A percentile compares a stretch with the other conserved stretches of the same genome.
phyloP scores from a whole-genome alignment of 805 yeast species.

The Sugiyamaella valdiviana region DNA sequence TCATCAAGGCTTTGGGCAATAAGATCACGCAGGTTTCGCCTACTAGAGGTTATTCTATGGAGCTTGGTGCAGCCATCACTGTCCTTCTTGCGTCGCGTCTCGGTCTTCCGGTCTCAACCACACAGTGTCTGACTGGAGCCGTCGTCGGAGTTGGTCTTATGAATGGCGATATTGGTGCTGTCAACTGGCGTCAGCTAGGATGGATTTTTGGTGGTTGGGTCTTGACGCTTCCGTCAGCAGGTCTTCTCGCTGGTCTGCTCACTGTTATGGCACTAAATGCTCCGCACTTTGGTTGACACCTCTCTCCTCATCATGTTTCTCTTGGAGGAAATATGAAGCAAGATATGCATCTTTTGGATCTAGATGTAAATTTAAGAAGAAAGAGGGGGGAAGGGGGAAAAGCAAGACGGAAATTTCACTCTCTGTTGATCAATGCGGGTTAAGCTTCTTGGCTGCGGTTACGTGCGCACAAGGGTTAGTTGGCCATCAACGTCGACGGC shows the following conservation, averaged over 20 bases:
- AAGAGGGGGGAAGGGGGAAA: too few species aligned
- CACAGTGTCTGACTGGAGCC: constrained; percentile 75
- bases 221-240: constrained; percentile 74
- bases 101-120: constrained; percentile 67
- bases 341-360: too few species aligned
- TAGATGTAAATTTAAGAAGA: too few species aligned
- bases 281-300: too few species aligned
- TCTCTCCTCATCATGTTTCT: too few species aligned
- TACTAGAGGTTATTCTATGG: constrained; percentile 69
- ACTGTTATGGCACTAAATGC: constrained; percentile 24
- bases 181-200: constrained; percentile 70
- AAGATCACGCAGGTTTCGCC: constrained; percentile 71
- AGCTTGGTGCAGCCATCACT: constrained; percentile 72
- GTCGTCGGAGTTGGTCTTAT: constrained; percentile 71
- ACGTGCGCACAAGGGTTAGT: too few species aligned
- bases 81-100: constrained; percentile 70
- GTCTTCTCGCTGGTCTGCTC: constrained; percentile 60
- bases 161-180: constrained; percentile 54
- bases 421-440: too few species aligned
- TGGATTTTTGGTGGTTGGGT: constrained; percentile 73
- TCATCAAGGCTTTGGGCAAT: constrained; percentile 68
- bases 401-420: too few species aligned
- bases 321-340: too few species aligned
- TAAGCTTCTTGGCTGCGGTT: too few species aligned
- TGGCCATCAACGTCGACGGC: too few species aligned